Conservation (phyloP, 352 stramenopile species). For the Salisapilia sapeloensis region DNA sequence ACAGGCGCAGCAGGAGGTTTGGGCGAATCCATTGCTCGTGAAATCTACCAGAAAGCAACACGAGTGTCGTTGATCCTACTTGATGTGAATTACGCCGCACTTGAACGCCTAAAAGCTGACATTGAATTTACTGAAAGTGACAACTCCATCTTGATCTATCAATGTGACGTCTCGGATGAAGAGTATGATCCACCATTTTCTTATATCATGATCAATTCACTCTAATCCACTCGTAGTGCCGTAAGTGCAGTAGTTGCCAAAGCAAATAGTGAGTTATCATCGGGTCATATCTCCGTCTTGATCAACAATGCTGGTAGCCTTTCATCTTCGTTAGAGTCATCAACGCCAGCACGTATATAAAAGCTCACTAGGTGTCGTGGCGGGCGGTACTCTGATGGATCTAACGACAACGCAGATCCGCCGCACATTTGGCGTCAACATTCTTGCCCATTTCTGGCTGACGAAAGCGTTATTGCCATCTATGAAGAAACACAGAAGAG, state of each 20-base stretch:
- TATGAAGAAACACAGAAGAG: constrained; percentile 4
- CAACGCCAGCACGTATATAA: background rate
- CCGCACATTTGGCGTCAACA: constrained; percentile 12
- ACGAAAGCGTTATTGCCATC: constrained; percentile 7
- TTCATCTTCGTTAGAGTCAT: background rate
- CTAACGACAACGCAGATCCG: constrained; percentile 7
- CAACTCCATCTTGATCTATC: no score
- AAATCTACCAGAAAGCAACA: no score
- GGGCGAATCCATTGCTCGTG: no score
- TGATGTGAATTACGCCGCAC: no score
- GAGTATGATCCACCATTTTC: background rate
- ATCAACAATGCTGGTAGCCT: constrained; percentile 13
- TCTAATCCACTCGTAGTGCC: constrained; percentile 4
- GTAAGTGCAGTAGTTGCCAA: constrained; percentile 5
- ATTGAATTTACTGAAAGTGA: no score
- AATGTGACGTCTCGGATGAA: constrained; percentile 10
- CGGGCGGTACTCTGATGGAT: constrained; percentile 5
- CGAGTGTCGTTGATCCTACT: no score
- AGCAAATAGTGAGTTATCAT: constrained; percentile 3
- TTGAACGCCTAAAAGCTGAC: no score
- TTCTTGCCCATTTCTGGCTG: constrained; percentile 14
- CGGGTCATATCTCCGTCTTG: constrained; percentile 7
- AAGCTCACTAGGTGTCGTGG: constrained; percentile 9
- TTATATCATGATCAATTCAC: background rate
- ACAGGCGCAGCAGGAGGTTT: no score